Conservation (phyloP, 2,329 filamentous ascomycete species). For the Colletotrichum sp. region DNA sequence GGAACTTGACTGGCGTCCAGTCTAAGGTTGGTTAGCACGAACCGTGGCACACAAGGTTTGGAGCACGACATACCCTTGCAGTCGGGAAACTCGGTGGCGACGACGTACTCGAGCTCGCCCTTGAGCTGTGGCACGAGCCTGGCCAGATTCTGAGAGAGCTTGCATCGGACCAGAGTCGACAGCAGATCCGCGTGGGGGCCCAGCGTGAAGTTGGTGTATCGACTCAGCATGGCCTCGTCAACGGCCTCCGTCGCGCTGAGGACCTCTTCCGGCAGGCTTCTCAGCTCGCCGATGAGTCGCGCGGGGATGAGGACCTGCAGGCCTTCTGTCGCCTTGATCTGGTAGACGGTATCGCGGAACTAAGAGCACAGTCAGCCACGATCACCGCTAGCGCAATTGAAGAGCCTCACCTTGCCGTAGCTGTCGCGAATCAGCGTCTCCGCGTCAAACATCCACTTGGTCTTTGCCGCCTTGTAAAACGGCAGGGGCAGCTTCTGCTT, state of each 20-base stretch:
- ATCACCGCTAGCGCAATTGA: too few species aligned
- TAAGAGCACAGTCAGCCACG: constrained; percentile 22
- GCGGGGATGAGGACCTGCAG: constrained; percentile 52
- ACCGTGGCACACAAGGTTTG: background rate
- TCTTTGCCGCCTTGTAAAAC: constrained; percentile 52
- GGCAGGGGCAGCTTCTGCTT: constrained; percentile 42
- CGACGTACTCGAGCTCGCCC: constrained; percentile 50
- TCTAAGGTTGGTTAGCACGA: constrained; percentile 37
- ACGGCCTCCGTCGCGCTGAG: constrained; percentile 55
- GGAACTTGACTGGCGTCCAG: constrained; percentile 60
- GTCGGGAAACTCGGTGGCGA: constrained; percentile 51
- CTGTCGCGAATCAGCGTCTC: constrained; percentile 53
- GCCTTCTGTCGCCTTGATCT: constrained; percentile 57
- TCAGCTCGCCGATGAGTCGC: constrained; percentile 49
- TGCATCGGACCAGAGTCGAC: constrained; percentile 48
- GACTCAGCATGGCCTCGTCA: constrained; percentile 54
- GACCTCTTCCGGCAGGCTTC: constrained; percentile 52
- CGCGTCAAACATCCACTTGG: constrained; percentile 57
- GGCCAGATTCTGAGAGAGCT: constrained; percentile 52
- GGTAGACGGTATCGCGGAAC: constrained; percentile 55
- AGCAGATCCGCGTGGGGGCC: constrained; percentile 52
- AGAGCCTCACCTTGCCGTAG: constrained; percentile 47
- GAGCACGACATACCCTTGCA: constrained; percentile 41
- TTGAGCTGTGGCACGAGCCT: constrained; percentile 51
- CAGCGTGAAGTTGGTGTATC: constrained; percentile 55